Percentiles rank a stretch among this genome's conserved stretches.
Conservation (phyloP, 352 stramenopile species). For the Phytopythium delawarense region DNA sequence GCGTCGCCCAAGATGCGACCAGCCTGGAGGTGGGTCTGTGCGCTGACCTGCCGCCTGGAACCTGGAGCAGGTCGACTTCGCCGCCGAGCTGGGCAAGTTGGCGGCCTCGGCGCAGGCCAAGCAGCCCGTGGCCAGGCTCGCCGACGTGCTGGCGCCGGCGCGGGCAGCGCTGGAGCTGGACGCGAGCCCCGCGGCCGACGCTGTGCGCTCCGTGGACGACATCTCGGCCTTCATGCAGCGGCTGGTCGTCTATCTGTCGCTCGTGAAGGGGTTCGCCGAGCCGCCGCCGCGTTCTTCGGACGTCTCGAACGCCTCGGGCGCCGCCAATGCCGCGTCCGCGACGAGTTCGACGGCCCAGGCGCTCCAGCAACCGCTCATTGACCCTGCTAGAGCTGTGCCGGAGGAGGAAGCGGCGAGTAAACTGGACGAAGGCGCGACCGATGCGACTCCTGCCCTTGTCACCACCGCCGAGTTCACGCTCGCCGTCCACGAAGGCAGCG, state of each 20-base stretch:
- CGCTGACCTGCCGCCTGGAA: neutral
- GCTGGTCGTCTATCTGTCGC: constrained; percentile 41
- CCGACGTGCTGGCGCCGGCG: constrained; percentile 30
- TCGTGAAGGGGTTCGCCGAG: constrained; percentile 53
- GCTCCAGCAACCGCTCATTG: constrained; percentile 42
- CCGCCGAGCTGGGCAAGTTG: constrained; percentile 34
- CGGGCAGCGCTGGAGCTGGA: constrained; percentile 33
- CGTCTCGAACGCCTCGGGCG: constrained; percentile 6
- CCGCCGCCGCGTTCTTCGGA: constrained; percentile 3
- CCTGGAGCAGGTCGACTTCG: constrained; percentile 32
- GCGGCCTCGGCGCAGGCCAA: constrained; percentile 21
- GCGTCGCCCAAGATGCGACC: neutral
- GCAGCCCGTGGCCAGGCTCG: constrained; percentile 33
- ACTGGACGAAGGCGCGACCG: neutral
- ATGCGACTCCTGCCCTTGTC: neutral
- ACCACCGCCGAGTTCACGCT: neutral
- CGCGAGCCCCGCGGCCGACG: neutral
- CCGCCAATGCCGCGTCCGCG: constrained; percentile 7
- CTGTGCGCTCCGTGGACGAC: constrained; percentile 22
- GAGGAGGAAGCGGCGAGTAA: neutral
- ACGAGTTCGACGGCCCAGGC: constrained; percentile 2
- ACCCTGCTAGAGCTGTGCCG: constrained; percentile 4
- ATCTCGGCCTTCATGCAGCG: constrained; percentile 29
- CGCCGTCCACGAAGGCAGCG: neutral
- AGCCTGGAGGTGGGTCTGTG: neutral